Base-by-base conservation (phyloP, 495 filamentous ascomycete genomes). In the Parathielavia hyrcaniae region DNA sequence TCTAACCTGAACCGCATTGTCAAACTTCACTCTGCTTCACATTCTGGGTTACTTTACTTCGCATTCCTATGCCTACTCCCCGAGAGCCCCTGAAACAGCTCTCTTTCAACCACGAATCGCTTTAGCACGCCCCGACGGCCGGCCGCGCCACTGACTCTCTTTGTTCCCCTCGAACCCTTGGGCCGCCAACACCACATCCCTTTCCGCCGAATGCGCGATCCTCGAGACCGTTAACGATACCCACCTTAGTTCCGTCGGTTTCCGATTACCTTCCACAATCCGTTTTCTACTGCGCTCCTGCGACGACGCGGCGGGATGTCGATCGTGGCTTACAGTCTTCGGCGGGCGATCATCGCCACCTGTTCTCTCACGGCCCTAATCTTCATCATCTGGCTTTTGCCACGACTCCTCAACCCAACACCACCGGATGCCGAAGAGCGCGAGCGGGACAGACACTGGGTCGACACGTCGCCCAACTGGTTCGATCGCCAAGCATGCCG, bases 401-500 rank as follows among this genome's bases (percentile, higher is more conserved):
- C 77, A 30, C 63, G 60, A 23, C 35, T 65, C 9, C 70, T 79
- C 53, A 75, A 78, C 40, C 77, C 77, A n/a, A 71, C 72, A 4
- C 65, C 65, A 4, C 74, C 72, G 10, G 68, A 69, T 55, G 65
- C 72, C 38, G 71, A 75, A 55, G 73, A 74, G 64, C 67, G 65
- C n/a, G 70, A 75, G 58, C 81, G 87, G 59, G 86, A 91, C 70
- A 65, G 69, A 47, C 68, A 66, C 64, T 93, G 87, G 88, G 81
- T 93, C 35, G 81, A 84, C 17, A 84, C 80, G 6, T 88, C 86
- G 9, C 79, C 79, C 26, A 83, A 82, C 53, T 91, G 85, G 85
- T 58, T 86, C 47, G 87, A 91, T 65, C 80, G 86, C 59, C 86
- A 88, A 61, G 74, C 81, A 16, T 91, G 89, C 63, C 83, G 83